Evolutionary conservation across 2,329 filamentous ascomycete species (phyloP).

Genomic region (Coleophoma cylindrospora): DNA sequence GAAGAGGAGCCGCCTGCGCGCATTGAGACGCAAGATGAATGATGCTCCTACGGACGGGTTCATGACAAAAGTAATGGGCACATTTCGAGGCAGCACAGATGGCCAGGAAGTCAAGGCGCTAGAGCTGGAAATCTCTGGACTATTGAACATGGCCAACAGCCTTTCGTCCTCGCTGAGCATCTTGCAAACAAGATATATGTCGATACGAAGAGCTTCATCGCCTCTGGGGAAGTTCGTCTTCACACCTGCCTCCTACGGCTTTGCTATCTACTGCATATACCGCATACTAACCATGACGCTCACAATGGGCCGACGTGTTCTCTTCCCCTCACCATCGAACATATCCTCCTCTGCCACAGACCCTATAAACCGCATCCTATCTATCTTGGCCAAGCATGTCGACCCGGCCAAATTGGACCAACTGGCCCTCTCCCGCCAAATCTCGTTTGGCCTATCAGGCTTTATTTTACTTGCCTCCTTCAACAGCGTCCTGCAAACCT

Average conservation of each 20-base stretch:
- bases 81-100: conserved; percentile 59
- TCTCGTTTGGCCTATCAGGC: conserved; percentile 77
- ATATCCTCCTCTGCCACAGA: conserved; percentile 61
- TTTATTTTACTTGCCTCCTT: conserved; percentile 79
- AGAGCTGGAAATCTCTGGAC: conserved; percentile 70
- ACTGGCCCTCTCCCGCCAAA: conserved; percentile 76
- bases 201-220: conserved; percentile 64
- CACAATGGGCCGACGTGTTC: conserved; percentile 57
- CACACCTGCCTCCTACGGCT: conserved; percentile 57
- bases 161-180: conserved; percentile 60
- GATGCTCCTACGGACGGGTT: conserved; percentile 47
- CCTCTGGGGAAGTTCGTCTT: conserved; percentile 59
- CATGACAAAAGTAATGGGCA: conserved; percentile 69
- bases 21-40: conserved; percentile 60
- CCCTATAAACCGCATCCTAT: conserved; percentile 78
- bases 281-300: conserved; percentile 70
- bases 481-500: conserved; percentile 79
- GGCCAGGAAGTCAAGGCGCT: conserved; percentile 55
- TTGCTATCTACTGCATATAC: conserved; percentile 81
- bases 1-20: conserved; percentile 68
- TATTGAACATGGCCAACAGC: conserved; percentile 74
- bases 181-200: conserved; percentile 57
- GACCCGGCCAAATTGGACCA: conserved; percentile 73
- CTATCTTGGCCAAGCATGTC: conserved; percentile 76
- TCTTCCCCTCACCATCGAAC: conserved; percentile 33